phyloP scores from a whole-genome alignment of 2,329 filamentous ascomycete genomes.

The Blastomyces silverae region DNA sequence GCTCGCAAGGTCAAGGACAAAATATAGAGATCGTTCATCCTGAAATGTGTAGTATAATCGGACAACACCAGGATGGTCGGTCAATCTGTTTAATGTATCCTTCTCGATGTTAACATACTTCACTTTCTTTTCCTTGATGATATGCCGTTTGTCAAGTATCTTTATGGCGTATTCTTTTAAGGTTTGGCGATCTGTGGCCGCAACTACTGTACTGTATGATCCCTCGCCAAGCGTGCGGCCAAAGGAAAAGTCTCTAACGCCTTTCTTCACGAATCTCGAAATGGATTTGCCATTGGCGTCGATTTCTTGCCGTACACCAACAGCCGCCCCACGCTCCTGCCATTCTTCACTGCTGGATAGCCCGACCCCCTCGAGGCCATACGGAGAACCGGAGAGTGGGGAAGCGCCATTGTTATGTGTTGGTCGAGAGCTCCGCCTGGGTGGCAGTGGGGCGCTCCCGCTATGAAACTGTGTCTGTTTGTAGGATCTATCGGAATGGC shows the following conservation, averaged over 20 bases:
- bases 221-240: constrained; percentile 86
- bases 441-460: constrained; percentile 59
- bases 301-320: constrained; percentile 71
- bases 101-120: constrained; percentile 99
- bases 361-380: constrained; percentile 52
- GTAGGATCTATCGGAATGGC: constrained; percentile 63
- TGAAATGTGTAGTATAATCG: constrained; percentile 98
- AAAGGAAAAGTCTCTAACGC: constrained; percentile 94
- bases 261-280: constrained; percentile 84
- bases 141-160: constrained; percentile 94
- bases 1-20: constrained; percentile 87
- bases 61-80: constrained; percentile 93
- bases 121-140: constrained; percentile 99
- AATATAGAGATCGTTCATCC: constrained; percentile 92
- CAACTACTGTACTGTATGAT: constrained; percentile 92
- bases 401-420: constrained; percentile 44
- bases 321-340: constrained; percentile 90
- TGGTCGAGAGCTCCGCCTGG: constrained; percentile 68
- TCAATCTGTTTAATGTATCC: constrained; percentile 91
- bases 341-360: constrained; percentile 76
- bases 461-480: constrained; percentile 52
- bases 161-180: constrained; percentile 97
- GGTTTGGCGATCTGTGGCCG: constrained; percentile 88
- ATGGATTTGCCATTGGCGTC: constrained; percentile 79
- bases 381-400: constrained; percentile 41